Evolutionary conservation across 257 asterid genomes (phyloP).

Genomic region (Orobanche coerulescens): DNA sequence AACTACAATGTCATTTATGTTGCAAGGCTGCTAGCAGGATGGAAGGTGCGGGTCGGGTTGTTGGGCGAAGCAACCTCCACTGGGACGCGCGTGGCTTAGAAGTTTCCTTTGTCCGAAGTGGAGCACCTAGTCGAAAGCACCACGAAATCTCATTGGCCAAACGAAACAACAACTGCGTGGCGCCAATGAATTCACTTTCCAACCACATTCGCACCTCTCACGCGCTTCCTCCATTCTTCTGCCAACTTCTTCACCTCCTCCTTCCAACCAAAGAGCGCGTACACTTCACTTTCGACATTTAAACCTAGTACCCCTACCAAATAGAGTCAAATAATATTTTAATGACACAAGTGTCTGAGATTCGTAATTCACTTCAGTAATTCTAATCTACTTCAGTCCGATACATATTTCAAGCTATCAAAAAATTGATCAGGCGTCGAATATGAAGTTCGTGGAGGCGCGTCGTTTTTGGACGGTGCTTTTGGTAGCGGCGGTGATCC

Average conservation of each 20-base stretch:
- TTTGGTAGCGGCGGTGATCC: slow-evolving; percentile 27
- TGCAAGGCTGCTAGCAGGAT: no score
- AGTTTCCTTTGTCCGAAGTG: slow-evolving; percentile 3
- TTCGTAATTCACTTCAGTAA: neutral
- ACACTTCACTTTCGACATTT: neutral
- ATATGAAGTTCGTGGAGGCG: slow-evolving; percentile 28
- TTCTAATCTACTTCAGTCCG: neutral
- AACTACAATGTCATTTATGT: no score
- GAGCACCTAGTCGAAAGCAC: neutral
- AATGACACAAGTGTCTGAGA: neutral
- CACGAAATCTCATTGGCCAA: slow-evolving; percentile 22
- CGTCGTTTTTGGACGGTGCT: slow-evolving; percentile 25
- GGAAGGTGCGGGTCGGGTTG: no score
- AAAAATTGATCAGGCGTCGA: neutral
- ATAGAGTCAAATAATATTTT: neutral
- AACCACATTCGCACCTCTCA: slow-evolving; percentile 23
- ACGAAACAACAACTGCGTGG: slow-evolving; percentile 29
- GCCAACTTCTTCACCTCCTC: neutral
- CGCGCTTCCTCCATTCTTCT: slow-evolving; percentile 17
- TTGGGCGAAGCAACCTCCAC: no score
- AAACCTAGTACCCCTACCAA: slow-evolving; percentile 13
- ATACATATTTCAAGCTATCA: neutral
- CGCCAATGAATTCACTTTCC: slow-evolving; percentile 20
- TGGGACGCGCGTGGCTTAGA: slow-evolving; percentile 15
- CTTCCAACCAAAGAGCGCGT: slow-evolving; percentile 22